phyloP scores from a whole-genome alignment of 805 yeast genomes.

The Kodamaea jinghongensis region DNA sequence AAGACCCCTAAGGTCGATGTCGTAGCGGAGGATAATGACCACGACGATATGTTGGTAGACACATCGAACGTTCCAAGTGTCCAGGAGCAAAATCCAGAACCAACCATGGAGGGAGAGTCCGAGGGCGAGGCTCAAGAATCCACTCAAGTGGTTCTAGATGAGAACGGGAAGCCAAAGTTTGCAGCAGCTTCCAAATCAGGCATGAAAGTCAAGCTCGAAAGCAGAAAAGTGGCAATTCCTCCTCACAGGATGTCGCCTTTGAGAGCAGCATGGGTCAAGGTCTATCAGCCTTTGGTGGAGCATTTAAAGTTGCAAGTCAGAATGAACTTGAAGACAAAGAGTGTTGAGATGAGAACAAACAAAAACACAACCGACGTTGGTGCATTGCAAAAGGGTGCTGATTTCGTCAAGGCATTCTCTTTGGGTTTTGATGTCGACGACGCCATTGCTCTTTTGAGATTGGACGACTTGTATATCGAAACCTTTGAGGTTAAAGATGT shows the following conservation, averaged over 20 bases:
- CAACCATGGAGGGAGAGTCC: conserved; percentile 10
- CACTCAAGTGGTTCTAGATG: conserved; percentile 63
- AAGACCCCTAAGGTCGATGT: conserved; percentile 6
- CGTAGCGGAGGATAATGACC: conserved; percentile 18
- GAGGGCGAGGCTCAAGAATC: conserved; percentile 13
- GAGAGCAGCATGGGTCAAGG: conserved; percentile 85
- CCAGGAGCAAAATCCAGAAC: conserved; percentile 14
- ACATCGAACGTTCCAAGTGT: conserved; percentile 31
- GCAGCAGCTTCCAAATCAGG: conserved; percentile 64
- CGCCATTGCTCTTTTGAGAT: conserved; percentile 87
- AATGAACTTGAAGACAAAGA: conserved; percentile 85
- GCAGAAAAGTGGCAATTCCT: conserved; percentile 89
- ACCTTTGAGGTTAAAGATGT: conserved; percentile 97
- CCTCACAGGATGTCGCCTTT: conserved; percentile 97
- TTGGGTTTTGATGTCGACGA: conserved; percentile 97
- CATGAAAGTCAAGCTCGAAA: conserved; percentile 72
- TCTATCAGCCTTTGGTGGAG: conserved; percentile 93
- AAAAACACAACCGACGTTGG: conserved; percentile 85
- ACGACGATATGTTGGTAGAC: conserved; percentile 53
- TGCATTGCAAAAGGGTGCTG: conserved; percentile 97
- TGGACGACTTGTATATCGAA: conserved; percentile 95
- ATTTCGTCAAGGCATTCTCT: conserved; percentile 91
- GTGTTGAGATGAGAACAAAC: conserved; percentile 84
- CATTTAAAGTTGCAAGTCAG: conserved; percentile 93
- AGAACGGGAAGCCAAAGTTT: conserved; percentile 84